phyloP scores from a whole-genome alignment of 106 monocot species.

The Platanthera guangdongensis region DNA sequence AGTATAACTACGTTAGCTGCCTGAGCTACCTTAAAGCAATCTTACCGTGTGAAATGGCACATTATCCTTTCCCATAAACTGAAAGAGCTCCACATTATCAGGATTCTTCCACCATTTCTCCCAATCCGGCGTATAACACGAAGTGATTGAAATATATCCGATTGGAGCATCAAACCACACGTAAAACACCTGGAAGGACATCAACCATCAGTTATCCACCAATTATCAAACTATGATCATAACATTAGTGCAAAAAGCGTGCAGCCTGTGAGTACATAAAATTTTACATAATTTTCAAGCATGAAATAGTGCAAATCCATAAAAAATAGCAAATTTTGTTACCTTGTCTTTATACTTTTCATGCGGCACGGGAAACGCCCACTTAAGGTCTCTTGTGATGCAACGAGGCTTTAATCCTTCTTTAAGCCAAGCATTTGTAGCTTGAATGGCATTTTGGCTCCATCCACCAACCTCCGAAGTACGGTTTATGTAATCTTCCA shows the following conservation, averaged over 20 bases:
- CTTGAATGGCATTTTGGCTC: constrained; percentile 95
- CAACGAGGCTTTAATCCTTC: constrained; percentile 86
- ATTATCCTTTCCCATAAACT: constrained; percentile 99
- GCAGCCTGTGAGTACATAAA: neutral
- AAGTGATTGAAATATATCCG: constrained; percentile 88
- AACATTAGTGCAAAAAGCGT: neutral
- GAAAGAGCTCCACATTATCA: constrained; percentile 86
- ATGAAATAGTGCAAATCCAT: constrained; percentile 1
- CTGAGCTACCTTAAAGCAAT: neutral
- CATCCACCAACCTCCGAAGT: constrained; percentile 63
- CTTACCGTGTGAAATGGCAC: constrained; percentile 98
- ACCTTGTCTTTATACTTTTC: constrained; percentile 98
- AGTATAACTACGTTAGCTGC: neutral
- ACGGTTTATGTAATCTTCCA: constrained; percentile 68
- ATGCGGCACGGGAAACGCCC: constrained; percentile 94
- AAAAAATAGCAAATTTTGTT: neutral
- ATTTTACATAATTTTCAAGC: neutral
- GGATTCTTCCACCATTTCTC: constrained; percentile 99
- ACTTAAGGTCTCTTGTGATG: constrained; percentile 96
- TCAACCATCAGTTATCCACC: neutral
- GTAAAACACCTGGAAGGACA: constrained; percentile 66
- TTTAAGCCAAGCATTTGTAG: constrained; percentile 90
- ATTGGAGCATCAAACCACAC: constrained; percentile 99
- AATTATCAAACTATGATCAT: neutral
- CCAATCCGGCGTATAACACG: constrained; percentile 83